Percentiles rank a stretch among this genome's conserved stretches.
These are phyloP conservation scores for Ophiostoma sp. DNA, from an alignment of 2,329 filamentous ascomycete species.

Conservation along the genomic window DNA sequence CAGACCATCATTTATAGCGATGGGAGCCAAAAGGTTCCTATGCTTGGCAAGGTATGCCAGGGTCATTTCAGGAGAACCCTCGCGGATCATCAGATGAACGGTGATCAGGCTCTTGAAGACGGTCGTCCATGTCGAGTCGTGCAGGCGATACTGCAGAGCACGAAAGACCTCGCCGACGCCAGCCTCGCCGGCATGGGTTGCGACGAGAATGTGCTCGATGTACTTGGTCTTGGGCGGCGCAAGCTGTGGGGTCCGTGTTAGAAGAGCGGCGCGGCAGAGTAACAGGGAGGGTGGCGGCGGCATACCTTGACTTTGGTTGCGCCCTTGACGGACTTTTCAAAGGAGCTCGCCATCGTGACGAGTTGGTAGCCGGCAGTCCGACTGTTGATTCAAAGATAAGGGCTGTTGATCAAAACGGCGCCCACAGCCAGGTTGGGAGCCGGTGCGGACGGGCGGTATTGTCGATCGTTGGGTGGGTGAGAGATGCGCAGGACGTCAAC, in stretches of 20 bases:
- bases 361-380: background rate
- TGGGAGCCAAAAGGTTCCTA: slow-evolving; percentile 77
- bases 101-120: slow-evolving; percentile 97
- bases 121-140: slow-evolving; percentile 98
- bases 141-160: slow-evolving; percentile 77
- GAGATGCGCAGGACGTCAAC: background rate
- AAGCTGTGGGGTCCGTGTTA: slow-evolving; percentile 49
- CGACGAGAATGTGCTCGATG: slow-evolving; percentile 94
- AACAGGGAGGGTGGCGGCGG: background rate
- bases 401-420: background rate
- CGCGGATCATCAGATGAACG: slow-evolving; percentile 93
- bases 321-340: slow-evolving; percentile 99
- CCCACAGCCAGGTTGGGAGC: background rate
- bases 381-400: background rate
- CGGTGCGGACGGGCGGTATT: background rate
- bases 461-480: background rate
- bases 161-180: slow-evolving; percentile 95
- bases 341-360: slow-evolving; percentile 68
- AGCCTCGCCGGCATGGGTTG: slow-evolving; percentile 89
- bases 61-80: slow-evolving; percentile 85
- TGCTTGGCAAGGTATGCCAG: slow-evolving; percentile 78
- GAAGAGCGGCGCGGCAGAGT: background rate
- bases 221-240: slow-evolving; percentile 98
- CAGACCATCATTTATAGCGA: slow-evolving; percentile 86
- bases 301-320: slow-evolving; percentile 93